Conservation (phyloP, 306 rosid species). For the Elaeagnus macrophylla region DNA sequence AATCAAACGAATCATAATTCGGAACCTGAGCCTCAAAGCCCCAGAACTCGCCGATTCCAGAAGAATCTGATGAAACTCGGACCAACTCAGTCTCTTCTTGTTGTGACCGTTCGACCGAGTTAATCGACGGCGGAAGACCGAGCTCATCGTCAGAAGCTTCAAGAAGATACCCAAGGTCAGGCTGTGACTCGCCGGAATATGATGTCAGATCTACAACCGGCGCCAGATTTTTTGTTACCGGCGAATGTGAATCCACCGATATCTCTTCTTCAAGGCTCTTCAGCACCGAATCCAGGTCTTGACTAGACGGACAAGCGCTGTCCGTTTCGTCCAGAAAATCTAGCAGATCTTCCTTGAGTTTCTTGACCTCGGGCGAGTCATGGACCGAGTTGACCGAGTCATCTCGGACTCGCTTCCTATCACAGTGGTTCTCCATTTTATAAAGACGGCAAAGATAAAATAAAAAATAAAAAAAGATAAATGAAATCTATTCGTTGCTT, state of each 20-base stretch:
- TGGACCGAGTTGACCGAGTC: conserved; percentile 33
- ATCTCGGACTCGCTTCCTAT: conserved; percentile 39
- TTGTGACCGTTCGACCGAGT: conserved; percentile 7
- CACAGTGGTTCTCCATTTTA: conserved; percentile 24
- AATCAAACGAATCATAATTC: conserved; percentile 55
- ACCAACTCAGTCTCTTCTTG: conserved; percentile 31
- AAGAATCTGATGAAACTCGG: conserved; percentile 43
- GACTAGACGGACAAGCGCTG: conserved; percentile 28
- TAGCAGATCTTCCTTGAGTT: conserved; percentile 48
- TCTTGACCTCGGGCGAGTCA: conserved; percentile 46
- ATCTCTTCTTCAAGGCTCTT: conserved; percentile 75
- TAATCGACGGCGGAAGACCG: conserved; percentile 60
- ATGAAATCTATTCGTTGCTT: background rate
- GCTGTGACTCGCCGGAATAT: conserved; percentile 56
- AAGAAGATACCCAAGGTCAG: conserved; percentile 62
- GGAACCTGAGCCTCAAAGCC: conserved; percentile 48
- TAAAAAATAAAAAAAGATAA: background rate
- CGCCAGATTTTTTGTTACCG: background rate
- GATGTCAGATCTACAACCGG: conserved; percentile 31
- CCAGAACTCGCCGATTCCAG: conserved; percentile 63
- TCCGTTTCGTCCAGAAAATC: conserved; percentile 58
- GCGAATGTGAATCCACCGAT: conserved; percentile 20
- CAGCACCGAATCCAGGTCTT: conserved; percentile 73
- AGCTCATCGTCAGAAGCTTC: conserved; percentile 87
- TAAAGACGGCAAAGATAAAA: background rate